Evolutionary conservation across 768 basidiomycete species (phyloP).

Genomic region (Lactifluus subvellereus): DNA sequence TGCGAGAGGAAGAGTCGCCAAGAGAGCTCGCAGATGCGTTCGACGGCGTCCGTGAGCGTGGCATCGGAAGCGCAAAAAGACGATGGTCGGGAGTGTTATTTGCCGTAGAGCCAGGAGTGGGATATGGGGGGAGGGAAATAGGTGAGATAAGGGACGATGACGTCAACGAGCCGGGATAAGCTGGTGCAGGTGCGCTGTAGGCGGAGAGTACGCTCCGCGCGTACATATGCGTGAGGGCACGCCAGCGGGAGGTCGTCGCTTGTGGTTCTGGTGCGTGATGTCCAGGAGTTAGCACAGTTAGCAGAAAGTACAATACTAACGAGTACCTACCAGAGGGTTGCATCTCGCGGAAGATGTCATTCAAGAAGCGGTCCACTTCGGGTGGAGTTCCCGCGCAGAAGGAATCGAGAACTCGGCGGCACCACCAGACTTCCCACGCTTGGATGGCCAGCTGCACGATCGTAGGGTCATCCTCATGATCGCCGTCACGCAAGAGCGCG

Average conservation of each 20-base stretch:
- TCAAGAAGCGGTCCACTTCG: slow-evolving; percentile 30
- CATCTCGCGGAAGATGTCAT: slow-evolving; percentile 31
- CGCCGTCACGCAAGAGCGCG: slow-evolving; percentile 28
- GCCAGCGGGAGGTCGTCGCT: slow-evolving; percentile 35
- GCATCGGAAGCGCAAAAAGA: slow-evolving; percentile 20
- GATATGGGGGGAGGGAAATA: slow-evolving; percentile 20
- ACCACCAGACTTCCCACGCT: slow-evolving; percentile 35
- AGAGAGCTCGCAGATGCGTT: slow-evolving; percentile 21
- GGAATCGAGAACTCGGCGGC: slow-evolving; percentile 30
- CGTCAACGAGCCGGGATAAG: slow-evolving; percentile 23
- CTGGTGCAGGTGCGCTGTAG: slow-evolving; percentile 25
- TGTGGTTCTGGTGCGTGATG: slow-evolving; percentile 30
- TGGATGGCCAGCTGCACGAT: slow-evolving; percentile 35
- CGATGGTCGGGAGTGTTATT: slow-evolving; percentile 23
- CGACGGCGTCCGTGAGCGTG: slow-evolving; percentile 15
- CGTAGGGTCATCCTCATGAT: slow-evolving; percentile 32
- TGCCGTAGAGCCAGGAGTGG: slow-evolving; percentile 19
- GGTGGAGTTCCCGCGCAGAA: slow-evolving; percentile 32
- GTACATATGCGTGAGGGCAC: slow-evolving; percentile 33
- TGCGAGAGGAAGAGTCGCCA: slow-evolving; percentile 7
- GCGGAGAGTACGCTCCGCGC: slow-evolving; percentile 25
- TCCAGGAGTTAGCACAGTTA: neutral
- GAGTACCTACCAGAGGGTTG: slow-evolving; percentile 28
- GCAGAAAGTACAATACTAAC: neutral
- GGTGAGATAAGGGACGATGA: slow-evolving; percentile 24